Conservation (phyloP, 495 filamentous ascomycete genomes). For the Friedmanniomyces endolithicus region DNA sequence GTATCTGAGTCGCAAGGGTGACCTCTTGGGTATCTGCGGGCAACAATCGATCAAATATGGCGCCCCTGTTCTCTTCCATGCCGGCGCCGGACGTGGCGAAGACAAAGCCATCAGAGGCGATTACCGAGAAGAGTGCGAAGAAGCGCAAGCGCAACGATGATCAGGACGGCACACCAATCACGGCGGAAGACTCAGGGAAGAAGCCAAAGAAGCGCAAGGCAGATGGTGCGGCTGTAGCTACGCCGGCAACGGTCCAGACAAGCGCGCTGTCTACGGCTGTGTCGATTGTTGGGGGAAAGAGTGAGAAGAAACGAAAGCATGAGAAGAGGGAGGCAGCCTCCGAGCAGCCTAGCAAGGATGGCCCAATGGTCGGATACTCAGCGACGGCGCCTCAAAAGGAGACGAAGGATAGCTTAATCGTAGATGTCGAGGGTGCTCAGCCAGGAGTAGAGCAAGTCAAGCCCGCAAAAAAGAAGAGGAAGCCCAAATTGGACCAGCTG, state of each 20-base stretch:
- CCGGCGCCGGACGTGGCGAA: neutral
- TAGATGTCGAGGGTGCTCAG: neutral
- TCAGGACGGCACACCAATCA: neutral
- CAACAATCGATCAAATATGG: neutral
- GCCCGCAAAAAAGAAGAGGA: neutral
- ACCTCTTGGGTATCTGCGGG: no score
- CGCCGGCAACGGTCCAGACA: neutral
- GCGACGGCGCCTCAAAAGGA: slow-evolving; percentile 3
- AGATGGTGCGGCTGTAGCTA: neutral
- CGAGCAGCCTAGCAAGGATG: neutral
- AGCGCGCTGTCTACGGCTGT: no score
- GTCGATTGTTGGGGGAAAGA: neutral
- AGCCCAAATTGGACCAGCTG: neutral
- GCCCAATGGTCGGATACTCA: neutral
- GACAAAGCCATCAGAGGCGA: slow-evolving; percentile 1
- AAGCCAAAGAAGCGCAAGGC: slow-evolving; percentile 8
- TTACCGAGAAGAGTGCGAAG: slow-evolving; percentile 1
- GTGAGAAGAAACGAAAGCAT: neutral
- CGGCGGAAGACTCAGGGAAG: neutral
- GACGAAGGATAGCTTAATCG: neutral
- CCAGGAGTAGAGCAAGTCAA: neutral
- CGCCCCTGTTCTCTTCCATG: neutral
- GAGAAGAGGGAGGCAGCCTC: neutral
- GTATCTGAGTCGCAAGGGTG: no score
- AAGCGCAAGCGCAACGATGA: slow-evolving; percentile 14